Percentiles rank a stretch among this genome's conserved stretches.
These are phyloP conservation scores for Xylariaceae sp. DNA, from an alignment of 2,329 filamentous ascomycete genomes.

Conservation along the genomic window DNA sequence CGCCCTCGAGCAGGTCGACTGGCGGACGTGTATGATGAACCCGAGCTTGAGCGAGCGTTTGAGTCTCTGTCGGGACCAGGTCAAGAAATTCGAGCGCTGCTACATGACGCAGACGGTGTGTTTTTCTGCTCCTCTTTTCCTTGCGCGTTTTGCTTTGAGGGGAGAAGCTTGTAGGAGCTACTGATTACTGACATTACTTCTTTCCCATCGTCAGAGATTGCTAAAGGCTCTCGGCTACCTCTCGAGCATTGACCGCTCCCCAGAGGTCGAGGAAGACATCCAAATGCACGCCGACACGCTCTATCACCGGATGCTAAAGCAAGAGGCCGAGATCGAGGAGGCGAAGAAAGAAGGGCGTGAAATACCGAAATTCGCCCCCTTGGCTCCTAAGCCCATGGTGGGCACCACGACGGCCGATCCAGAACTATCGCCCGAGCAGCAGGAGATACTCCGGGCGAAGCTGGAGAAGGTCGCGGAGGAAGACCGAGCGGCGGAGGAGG, in stretches of 20 bases:
- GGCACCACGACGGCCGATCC: slow-evolving; percentile 4
- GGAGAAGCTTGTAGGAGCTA: too few relatives aligned
- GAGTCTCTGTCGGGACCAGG: slow-evolving; percentile 76
- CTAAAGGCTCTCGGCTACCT: slow-evolving; percentile 87
- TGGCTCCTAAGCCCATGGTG: slow-evolving; percentile 39
- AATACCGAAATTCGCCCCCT: slow-evolving; percentile 53
- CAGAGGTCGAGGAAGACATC: slow-evolving; percentile 73
- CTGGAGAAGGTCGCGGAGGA: slow-evolving; percentile 52
- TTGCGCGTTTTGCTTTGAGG: too few relatives aligned
- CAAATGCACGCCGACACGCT: slow-evolving; percentile 94
- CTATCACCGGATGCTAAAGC: slow-evolving; percentile 78
- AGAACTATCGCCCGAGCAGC: slow-evolving; percentile 42
- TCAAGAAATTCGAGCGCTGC: slow-evolving; percentile 74
- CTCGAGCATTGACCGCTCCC: slow-evolving; percentile 56
- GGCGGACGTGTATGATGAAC: slow-evolving; percentile 73
- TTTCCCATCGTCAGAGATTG: slow-evolving; percentile 56
- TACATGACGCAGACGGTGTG: slow-evolving; percentile 79
- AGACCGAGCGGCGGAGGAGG: slow-evolving; percentile 58
- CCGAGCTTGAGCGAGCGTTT: slow-evolving; percentile 63
- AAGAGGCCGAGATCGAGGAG: slow-evolving; percentile 69
- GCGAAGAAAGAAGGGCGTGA: slow-evolving; percentile 58
- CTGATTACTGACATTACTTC: too few relatives aligned
- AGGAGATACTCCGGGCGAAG: slow-evolving; percentile 47
- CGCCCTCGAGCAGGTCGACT: slow-evolving; percentile 74
- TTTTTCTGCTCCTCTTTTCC: background rate